phyloP scores from a whole-genome alignment of 2,329 filamentous ascomycete genomes.

The Fusarium azukiicola region DNA sequence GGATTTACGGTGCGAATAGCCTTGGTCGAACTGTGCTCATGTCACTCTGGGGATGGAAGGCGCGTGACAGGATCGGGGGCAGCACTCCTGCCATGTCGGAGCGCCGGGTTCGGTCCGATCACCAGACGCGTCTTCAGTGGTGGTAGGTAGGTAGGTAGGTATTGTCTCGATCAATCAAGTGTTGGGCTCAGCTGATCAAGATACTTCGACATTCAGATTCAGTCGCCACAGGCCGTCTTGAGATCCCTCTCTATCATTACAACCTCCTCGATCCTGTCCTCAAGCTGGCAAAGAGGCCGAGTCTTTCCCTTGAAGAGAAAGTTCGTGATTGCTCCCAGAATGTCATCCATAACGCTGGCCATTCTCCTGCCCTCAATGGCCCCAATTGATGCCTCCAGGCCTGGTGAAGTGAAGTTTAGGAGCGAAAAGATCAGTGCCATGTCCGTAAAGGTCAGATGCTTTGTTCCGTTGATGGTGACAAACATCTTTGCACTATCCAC shows the following conservation, averaged over 20 bases:
- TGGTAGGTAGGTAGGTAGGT: no score
- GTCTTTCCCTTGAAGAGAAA: conserved; percentile 26
- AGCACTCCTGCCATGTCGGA: no score
- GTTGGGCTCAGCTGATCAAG: no score
- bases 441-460: conserved; percentile 36
- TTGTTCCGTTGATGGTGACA: conserved; percentile 22
- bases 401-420: conserved; percentile 16
- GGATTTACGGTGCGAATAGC: no score
- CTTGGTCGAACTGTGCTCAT: no score
- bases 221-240: conserved; percentile 2
- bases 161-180: no score
- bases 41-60: no score
- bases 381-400: conserved; percentile 13
- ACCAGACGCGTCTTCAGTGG: no score
- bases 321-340: conserved; percentile 24
- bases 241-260: conserved; percentile 24
- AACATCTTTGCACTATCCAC: conserved; percentile 29
- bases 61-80: no score
- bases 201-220: no score
- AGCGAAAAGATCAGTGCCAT: conserved; percentile 40
- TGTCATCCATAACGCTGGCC: conserved; percentile 16
- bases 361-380: conserved; percentile 23
- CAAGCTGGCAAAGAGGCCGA: conserved; percentile 16
- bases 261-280: conserved; percentile 23
- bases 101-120: no score